Percentiles rank a stretch among this genome's conserved stretches.
phyloP scores from a whole-genome alignment of 805 yeast genomes.

The Sugiyamaella floridensis region DNA sequence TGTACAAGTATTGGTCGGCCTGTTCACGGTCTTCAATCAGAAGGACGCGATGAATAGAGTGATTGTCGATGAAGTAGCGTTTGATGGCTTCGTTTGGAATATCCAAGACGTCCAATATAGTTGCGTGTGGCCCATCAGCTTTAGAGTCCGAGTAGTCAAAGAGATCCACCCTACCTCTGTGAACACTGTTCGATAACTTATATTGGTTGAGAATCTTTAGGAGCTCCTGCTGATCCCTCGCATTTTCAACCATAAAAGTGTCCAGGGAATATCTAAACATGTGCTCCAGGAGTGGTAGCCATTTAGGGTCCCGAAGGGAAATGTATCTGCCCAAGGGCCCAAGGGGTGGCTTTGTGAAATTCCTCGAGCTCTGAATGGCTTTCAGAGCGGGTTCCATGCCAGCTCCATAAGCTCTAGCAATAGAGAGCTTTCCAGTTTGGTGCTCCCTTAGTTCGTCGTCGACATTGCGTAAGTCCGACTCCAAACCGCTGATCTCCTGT shows the following conservation, averaged over 20 bases:
- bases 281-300: constrained; percentile 58
- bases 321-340: constrained; percentile 76
- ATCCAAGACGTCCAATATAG: constrained; percentile 55
- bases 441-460: neutral
- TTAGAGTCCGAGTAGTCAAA: constrained; percentile 46
- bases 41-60: constrained; percentile 48
- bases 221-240: constrained; percentile 45
- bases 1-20: constrained; percentile 42
- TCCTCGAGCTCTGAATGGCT: constrained; percentile 33
- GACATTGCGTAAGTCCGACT: neutral
- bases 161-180: constrained; percentile 48
- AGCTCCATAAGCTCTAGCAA: constrained; percentile 45
- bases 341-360: constrained; percentile 48
- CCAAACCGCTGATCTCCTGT: neutral
- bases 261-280: constrained; percentile 44
- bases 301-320: constrained; percentile 48
- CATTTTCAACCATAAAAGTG: constrained; percentile 61
- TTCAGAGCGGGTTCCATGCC: constrained; percentile 38
- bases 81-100: constrained; percentile 49
- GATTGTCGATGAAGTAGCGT: constrained; percentile 56
- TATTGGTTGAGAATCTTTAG: constrained; percentile 12
- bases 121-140: constrained; percentile 38
- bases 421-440: constrained; percentile 5
- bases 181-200: constrained; percentile 30
- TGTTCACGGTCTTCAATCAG: constrained; percentile 44